Conservation (phyloP, 208 protist species). For the Strigomonas culicis region DNA sequence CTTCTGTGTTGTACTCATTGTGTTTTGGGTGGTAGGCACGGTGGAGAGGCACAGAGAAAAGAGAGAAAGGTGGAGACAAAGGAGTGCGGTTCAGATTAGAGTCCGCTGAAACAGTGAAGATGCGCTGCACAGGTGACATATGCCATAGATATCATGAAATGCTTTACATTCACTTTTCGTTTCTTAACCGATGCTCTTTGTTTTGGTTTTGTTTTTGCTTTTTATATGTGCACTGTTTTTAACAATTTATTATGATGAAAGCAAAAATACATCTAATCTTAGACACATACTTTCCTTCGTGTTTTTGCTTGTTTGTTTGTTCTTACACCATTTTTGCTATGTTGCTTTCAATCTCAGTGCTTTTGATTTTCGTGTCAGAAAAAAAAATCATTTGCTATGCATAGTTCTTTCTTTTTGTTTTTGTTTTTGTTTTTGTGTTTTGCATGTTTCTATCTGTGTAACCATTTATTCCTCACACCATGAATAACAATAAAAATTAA, state of each 20-base stretch:
- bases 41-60: background rate
- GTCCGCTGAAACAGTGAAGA: no score
- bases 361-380: background rate
- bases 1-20: background rate
- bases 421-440: background rate
- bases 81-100: no score
- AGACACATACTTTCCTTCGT: no score
- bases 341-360: background rate
- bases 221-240: no score
- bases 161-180: background rate
- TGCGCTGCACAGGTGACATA: no score
- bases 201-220: slow-evolving; percentile 4
- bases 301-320: no score
- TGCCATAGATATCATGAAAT: background rate
- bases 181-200: background rate
- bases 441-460: background rate
- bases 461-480: background rate
- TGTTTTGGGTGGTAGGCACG: no score
- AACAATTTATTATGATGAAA: no score
- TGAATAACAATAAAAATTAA: background rate
- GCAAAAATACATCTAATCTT: background rate
- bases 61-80: background rate
- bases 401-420: slow-evolving; percentile 8
- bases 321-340: slow-evolving; percentile 1
- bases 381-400: background rate